These are phyloP conservation scores for Chloroidium sp. DNA, from an alignment of 163 green algal genomes.

Conservation along the genomic window DNA sequence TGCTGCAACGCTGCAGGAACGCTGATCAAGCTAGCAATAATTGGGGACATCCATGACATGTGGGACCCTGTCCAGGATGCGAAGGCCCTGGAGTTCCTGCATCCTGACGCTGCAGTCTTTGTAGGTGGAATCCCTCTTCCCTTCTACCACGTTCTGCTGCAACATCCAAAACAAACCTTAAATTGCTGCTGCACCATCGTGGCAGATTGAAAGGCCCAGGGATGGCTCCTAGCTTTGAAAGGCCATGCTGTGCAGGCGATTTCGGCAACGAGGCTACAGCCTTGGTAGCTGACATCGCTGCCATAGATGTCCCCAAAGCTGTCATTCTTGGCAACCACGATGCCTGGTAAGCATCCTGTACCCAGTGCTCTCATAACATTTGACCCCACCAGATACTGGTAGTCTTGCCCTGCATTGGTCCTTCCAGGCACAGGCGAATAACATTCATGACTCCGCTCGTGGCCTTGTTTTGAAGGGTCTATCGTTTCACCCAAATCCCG, in stretches of 20 bases:
- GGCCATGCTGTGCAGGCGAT: conserved; percentile 46
- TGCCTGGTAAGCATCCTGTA: conserved; percentile 35
- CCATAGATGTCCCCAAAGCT: conserved; percentile 21
- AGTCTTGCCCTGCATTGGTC: not conserved
- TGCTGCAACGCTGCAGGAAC: too few species aligned
- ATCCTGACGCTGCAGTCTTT: conserved; percentile 50
- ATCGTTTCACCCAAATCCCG: too few species aligned
- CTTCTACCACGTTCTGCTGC: too few species aligned
- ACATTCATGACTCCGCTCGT: not conserved
- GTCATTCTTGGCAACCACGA: conserved; percentile 75
- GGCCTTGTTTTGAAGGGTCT: not conserved
- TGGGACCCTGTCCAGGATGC: conserved; percentile 29
- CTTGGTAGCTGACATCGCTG: conserved; percentile 36
- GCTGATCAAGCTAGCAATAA: conserved; percentile 25
- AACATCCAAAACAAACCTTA: too few species aligned
- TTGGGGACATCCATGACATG: conserved; percentile 63
- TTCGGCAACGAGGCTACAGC: conserved; percentile 60
- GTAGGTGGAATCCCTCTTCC: conserved; percentile 41
- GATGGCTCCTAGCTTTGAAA: too few species aligned
- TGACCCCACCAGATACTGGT: too few species aligned
- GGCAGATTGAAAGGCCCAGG: too few species aligned
- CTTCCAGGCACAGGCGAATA: not conserved
- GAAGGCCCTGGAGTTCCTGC: conserved; percentile 34
- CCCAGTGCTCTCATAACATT: not conserved
- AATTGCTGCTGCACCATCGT: too few species aligned